Evolutionary conservation across 192 early-diverging fungal species (phyloP).

Genomic region (Spinellus fusiger): DNA sequence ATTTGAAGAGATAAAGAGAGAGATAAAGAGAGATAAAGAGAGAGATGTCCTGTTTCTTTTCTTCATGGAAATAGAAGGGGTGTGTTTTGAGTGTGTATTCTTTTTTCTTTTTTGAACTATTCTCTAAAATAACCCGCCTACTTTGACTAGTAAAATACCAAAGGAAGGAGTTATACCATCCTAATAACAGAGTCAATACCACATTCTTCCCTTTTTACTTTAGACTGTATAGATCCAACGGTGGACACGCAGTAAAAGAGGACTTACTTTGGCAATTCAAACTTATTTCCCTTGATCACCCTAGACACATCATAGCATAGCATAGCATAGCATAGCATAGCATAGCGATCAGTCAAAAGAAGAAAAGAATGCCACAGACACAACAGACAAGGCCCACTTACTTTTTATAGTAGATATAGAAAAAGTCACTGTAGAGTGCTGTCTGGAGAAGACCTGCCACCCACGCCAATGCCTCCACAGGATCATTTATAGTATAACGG

Average conservation of each 20-base stretch:
- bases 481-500: slow-evolving; percentile 46
- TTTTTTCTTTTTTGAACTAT: too few species aligned
- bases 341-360: too few species aligned
- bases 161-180: slow-evolving; percentile 7
- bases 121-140: too few species aligned
- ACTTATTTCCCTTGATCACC: slow-evolving; percentile 65
- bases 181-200: background rate
- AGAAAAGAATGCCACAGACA: background rate
- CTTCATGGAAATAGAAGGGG: background rate
- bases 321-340: background rate
- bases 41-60: background rate
- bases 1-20: too few species aligned
- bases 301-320: slow-evolving; percentile 25
- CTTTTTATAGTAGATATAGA: slow-evolving; percentile 90
- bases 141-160: too few species aligned
- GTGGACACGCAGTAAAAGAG: background rate
- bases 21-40: background rate
- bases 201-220: too few species aligned
- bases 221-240: too few species aligned
- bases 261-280: slow-evolving; percentile 54
- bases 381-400: slow-evolving; percentile 22
- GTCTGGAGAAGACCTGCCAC: slow-evolving; percentile 92
- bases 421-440: slow-evolving; percentile 93
- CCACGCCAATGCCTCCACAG: slow-evolving; percentile 79
- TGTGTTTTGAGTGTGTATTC: background rate